Percentiles rank a stretch among this genome's conserved stretches.
phyloP scores from a whole-genome alignment of 345 rosid species.

The Eucalyptus marginata region DNA sequence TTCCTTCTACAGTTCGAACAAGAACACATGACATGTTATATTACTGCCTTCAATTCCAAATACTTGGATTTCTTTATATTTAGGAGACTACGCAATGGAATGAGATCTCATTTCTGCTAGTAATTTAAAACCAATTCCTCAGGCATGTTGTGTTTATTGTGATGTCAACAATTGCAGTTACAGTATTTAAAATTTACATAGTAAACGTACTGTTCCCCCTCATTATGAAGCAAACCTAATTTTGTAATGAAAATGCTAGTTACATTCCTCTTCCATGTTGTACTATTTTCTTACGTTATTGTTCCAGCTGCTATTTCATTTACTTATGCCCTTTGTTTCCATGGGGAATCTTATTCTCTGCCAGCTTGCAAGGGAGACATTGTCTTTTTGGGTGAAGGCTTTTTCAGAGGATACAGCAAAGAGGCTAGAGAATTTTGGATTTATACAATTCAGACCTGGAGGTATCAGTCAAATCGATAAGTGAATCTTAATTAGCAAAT shows the following conservation, averaged over 20 bases:
- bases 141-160: background rate
- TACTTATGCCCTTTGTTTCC: background rate
- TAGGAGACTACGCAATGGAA: background rate
- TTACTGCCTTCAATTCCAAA: background rate
- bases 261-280: background rate
- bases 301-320: background rate
- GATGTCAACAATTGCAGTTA: background rate
- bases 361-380: slow-evolving; percentile 89
- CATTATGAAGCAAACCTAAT: background rate
- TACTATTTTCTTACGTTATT: background rate
- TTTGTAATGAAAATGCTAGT: background rate
- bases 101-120: background rate
- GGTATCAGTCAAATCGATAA: slow-evolving; percentile 24
- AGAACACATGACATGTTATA: background rate
- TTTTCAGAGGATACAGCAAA: slow-evolving; percentile 96
- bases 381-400: slow-evolving; percentile 99
- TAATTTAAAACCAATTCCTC: background rate
- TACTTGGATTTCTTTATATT: background rate
- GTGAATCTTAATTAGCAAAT: background rate
- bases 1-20: background rate
- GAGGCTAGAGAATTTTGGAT: slow-evolving; percentile 91
- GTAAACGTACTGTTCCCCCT: background rate
- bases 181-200: background rate
- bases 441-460: slow-evolving; percentile 93
- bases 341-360: background rate